Evolutionary conservation across 1,284 basidiomycete genomes (phyloP), one percentile per base, ranked within the genome.

Genomic region (Papiliotrema fonsecae): DNA sequence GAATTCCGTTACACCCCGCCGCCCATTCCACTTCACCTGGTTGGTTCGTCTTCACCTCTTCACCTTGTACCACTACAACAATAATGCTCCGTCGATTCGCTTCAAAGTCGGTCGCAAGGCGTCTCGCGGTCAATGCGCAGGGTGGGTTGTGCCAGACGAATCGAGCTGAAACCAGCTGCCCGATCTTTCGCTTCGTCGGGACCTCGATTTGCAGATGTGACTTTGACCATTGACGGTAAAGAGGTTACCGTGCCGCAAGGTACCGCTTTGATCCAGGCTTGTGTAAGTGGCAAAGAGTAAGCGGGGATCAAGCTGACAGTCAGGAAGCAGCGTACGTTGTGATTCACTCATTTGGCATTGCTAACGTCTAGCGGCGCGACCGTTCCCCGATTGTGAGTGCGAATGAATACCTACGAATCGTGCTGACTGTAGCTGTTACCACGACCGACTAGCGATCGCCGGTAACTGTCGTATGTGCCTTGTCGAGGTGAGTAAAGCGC

Each of bases 401-500:
- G 10, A 14, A 30, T 26, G 7, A 14, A 10, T n/a, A 9, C 2
- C 22, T 24, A 27, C 19, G 41, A n/a, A 48, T 43, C n/a, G 37
- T 26, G 16, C 13, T 14, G 28, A 11, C 18, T 9, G 21, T 45
- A 79, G 89, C 65, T 74, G 72, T 60, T 74, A 74, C 61, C 72
- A 74, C 56, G 73, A 75, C 56, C 63, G 74, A 54, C 81, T 96
- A 35, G 89, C 90, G 32, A 91, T 96, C 65, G 92, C 92, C 56
- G 91, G 91, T 53, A 96, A 94, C 73, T 96, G 92, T 77, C 86
- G 91, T 68, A 96, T 96, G 94, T 98, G 94, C 75, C 77, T 98
- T 39, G 94, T 98, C 48, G 94, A 98, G 75, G 91, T 96, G 51
- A 68, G 68, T 42, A 2, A 31, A 11, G 4, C 7, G 4, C 4